Evolutionary conservation across 2,329 filamentous ascomycete genomes (phyloP).

Genomic region (Alternaria ethzedia): DNA sequence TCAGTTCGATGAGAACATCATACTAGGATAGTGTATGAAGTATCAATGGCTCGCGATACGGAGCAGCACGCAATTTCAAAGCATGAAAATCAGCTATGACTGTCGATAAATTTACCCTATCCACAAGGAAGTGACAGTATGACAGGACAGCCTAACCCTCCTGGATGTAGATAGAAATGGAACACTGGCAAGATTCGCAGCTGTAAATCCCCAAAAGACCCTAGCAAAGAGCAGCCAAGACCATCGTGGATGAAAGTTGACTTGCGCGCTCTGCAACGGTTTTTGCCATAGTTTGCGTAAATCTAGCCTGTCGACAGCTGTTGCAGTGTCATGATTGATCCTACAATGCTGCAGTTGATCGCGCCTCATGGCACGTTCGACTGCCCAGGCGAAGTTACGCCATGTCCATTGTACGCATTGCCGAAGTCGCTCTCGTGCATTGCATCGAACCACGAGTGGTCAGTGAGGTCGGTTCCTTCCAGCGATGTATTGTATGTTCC

Average conservation of each 20-base stretch:
- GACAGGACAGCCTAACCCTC: too few species aligned
- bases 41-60: not conserved
- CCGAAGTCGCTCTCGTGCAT: not conserved
- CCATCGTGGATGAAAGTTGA: too few species aligned
- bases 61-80: accelerated
- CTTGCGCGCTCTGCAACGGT: too few species aligned
- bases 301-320: not conserved
- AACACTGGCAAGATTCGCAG: not conserved
- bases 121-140: too few species aligned
- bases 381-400: not conserved
- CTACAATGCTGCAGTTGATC: not conserved
- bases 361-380: not conserved
- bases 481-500: not conserved
- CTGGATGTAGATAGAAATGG: not conserved
- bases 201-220: not conserved
- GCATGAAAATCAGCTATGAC: not conserved
- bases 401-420: not conserved
- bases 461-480: not conserved
- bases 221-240: not conserved
- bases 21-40: not conserved
- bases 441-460: constrained; percentile 6
- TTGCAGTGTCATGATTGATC: not conserved
- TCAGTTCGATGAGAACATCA: not conserved
- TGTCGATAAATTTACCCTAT: too few species aligned
- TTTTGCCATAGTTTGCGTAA: too few species aligned